phyloP scores from a whole-genome alignment of 352 stramenopile genomes.

The Pythium rishiriense region DNA sequence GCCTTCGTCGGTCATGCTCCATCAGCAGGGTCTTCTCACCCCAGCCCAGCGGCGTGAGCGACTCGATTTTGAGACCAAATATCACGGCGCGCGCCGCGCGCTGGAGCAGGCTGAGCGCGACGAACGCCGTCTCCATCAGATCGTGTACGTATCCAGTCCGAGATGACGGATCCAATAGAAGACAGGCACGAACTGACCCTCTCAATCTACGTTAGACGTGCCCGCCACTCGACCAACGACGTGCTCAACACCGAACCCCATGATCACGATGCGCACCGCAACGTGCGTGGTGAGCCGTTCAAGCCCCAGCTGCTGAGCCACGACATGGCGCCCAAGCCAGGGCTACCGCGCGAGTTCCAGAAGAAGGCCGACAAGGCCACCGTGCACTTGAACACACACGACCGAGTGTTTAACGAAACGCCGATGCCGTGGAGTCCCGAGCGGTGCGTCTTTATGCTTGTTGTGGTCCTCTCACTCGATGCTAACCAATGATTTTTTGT shows the following conservation, averaged over 20 bases:
- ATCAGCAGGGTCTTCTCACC: slow-evolving; percentile 70
- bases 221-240: slow-evolving; percentile 55
- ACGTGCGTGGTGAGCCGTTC: slow-evolving; percentile 37
- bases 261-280: slow-evolving; percentile 8
- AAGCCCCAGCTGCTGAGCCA: slow-evolving; percentile 54
- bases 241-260: slow-evolving; percentile 38
- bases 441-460: slow-evolving; percentile 30
- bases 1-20: slow-evolving; percentile 50
- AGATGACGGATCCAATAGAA: not conserved
- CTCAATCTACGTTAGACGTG: slow-evolving; percentile 21
- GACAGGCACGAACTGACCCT: not conserved
- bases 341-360: slow-evolving; percentile 51
- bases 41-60: slow-evolving; percentile 69
- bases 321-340: slow-evolving; percentile 30
- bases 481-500: no score
- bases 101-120: slow-evolving; percentile 62
- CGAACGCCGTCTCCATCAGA: slow-evolving; percentile 62
- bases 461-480: not conserved
- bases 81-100: slow-evolving; percentile 47
- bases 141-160: slow-evolving; percentile 46
- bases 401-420: slow-evolving; percentile 74
- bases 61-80: slow-evolving; percentile 62
- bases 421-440: slow-evolving; percentile 53
- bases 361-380: slow-evolving; percentile 53
- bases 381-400: slow-evolving; percentile 45